Evolutionary conservation across 768 basidiomycete genomes (phyloP), one percentile per base, ranked within the genome.

Genomic region (Tylopilus balloui): DNA sequence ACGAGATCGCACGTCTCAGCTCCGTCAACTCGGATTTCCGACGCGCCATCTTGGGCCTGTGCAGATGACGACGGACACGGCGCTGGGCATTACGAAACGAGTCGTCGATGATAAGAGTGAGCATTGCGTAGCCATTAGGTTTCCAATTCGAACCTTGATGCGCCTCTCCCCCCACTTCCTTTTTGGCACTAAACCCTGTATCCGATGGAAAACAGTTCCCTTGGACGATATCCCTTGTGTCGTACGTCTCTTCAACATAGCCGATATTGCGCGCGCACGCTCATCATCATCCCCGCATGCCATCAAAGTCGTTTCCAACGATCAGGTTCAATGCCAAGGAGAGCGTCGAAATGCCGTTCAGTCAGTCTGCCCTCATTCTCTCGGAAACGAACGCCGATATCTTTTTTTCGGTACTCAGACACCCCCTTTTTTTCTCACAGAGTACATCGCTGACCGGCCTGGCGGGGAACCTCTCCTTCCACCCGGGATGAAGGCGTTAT

Each of bases 61-160:
- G 1, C 96, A 99, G 69, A 99, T 99, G 96, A 98, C 96, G 27
- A 99, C 96, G 0, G 95, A 99, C 69, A 97, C 95, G 2, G 95
- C 95, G 1, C 73, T 97, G 0, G 91, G 87, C 5, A 95, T 96
- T 4, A 91, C 92, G 1, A 93, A 92, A 62, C 68, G 80, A 4
- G 85, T 94, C 14, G 83, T 92, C 0, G 67, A 83, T 40, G 88
- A 93, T 63, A 76, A 81, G 61, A 69, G 83, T 83, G 52, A 45
- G 75, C 61, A n/a, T 31, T 14, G 35, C 19, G 19, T 12, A 36
- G 35, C 19, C 4, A 36, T 20, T 17, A 10, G 19, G 11, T 31
- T 13, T 24, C 10, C 49, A 15, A 28, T 40, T 38, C 24, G 12
- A 13, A 28, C 8, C 27, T 39, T 39, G 39, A 15, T 24, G 28